Evolutionary conservation across 139 green algal species (phyloP).

Genomic region (Nannochloris sp.): DNA sequence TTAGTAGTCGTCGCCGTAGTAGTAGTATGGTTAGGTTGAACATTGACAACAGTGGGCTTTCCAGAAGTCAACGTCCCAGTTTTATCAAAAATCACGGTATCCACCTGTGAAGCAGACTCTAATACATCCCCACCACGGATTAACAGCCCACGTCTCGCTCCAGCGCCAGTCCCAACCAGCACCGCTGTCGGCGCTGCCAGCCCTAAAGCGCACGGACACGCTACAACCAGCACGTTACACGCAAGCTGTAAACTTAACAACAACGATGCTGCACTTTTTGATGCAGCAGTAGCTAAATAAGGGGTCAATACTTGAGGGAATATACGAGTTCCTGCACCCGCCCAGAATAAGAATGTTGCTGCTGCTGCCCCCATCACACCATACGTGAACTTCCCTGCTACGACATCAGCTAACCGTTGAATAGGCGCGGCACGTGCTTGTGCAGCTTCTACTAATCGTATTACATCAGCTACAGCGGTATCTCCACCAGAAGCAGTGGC

Average conservation of each 20-base stretch:
- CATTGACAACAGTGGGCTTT: slow-evolving; percentile 48
- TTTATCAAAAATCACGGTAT: slow-evolving; percentile 93
- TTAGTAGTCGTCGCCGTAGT: background rate
- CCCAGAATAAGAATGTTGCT: slow-evolving; percentile 78
- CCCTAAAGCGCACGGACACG: slow-evolving; percentile 89
- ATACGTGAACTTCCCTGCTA: slow-evolving; percentile 63
- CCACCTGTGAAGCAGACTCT: slow-evolving; percentile 57
- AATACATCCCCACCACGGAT: slow-evolving; percentile 78
- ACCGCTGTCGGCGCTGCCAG: slow-evolving; percentile 88
- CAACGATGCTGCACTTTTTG: slow-evolving; percentile 27
- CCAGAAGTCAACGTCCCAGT: slow-evolving; percentile 87
- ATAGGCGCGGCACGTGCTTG: slow-evolving; percentile 69
- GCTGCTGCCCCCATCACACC: slow-evolving; percentile 68
- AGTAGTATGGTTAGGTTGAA: background rate
- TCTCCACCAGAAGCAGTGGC: slow-evolving; percentile 58
- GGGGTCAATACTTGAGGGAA: slow-evolving; percentile 56
- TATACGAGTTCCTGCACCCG: slow-evolving; percentile 38
- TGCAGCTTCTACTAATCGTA: slow-evolving; percentile 71
- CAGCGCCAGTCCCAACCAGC: slow-evolving; percentile 78
- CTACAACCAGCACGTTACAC: slow-evolving; percentile 88
- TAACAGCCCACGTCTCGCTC: slow-evolving; percentile 68
- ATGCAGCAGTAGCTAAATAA: slow-evolving; percentile 1
- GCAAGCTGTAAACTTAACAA: slow-evolving; percentile 75
- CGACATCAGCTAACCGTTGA: slow-evolving; percentile 72
- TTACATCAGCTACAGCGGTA: slow-evolving; percentile 78